Conservation (phyloP, 208 protist species). For the Phytomonas francai region DNA sequence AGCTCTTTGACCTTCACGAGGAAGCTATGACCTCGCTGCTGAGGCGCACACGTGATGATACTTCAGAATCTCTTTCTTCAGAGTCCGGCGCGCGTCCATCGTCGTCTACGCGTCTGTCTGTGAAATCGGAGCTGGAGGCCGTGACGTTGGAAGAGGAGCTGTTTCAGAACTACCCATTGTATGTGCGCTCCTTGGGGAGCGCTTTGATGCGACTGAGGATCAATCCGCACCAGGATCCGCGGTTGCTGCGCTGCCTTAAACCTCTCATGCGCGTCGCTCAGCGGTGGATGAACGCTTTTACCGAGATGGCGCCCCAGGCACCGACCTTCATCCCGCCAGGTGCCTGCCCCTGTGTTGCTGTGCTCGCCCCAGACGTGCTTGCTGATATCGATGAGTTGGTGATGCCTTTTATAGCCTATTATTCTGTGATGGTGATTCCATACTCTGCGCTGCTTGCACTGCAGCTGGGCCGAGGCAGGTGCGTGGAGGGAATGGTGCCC, state of each 20-base stretch:
- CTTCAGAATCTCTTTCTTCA: neutral
- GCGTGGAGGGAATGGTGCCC: constrained; percentile 28
- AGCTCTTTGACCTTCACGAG: constrained; percentile 74
- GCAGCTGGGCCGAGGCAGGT: constrained; percentile 34
- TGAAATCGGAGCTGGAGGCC: constrained; percentile 22
- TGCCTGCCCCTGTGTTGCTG: constrained; percentile 34
- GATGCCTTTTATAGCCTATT: constrained; percentile 65
- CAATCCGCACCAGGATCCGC: constrained; percentile 40
- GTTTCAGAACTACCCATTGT: constrained; percentile 46
- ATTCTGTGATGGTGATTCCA: constrained; percentile 74
- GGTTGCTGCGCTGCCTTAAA: constrained; percentile 43
- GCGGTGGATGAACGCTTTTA: constrained; percentile 67
- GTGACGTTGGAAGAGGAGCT: constrained; percentile 39
- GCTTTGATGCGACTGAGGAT: constrained; percentile 59
- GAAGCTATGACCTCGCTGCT: constrained; percentile 27
- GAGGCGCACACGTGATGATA: constrained; percentile 8
- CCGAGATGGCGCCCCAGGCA: constrained; percentile 52
- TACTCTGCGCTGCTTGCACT: constrained; percentile 54
- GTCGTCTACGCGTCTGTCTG: constrained; percentile 5
- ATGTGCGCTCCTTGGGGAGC: constrained; percentile 46
- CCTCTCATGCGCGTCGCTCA: constrained; percentile 70
- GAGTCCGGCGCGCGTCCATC: neutral
- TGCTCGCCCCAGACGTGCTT: constrained; percentile 72
- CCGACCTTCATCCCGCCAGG: constrained; percentile 42
- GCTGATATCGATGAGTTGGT: constrained; percentile 68